Base-by-base conservation (phyloP, 2,329 filamentous ascomycete genomes). In the Truncatella angustata region DNA sequence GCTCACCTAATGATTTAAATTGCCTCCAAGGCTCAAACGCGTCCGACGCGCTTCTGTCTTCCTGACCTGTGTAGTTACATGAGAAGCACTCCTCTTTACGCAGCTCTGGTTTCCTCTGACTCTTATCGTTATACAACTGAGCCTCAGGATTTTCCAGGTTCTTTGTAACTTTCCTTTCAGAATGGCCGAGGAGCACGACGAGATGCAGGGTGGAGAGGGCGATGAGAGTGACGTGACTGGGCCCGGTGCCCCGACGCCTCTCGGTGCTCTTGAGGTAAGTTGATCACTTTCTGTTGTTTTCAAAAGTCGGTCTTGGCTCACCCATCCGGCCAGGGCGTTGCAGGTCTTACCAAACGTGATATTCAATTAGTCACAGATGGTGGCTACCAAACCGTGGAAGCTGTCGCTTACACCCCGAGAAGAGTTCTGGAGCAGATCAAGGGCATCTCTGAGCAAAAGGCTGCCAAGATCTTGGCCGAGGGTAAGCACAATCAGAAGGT, bases 381-480 rank as follows among this genome's bases (percentile, higher is more conserved):
- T 35, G 94, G 94, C 4, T 97, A 86, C 70, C 91, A 97, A 68
- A 99, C 94, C 0, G 91, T 99, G 34, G 94, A 99, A 71, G 87
- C 92, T 2, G 88, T 99, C 55, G 94, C 94, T 46, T 99, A 99
- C 68, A 97, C 84, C 3, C 84, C 94, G 67, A 88, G 82, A 49
- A 84, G 93, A 64, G 77, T 87, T 52, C 75, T 99, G 16, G 93
- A 99, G 70, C 91, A 95, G 69, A 93, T 99, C 72, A 99, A 97
- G 70, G 94, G 94, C 52, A 96, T 99, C 30, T 99, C 94, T 1
- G 93, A 97, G 72, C 89, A 95, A 66, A 99, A 99, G 69, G 94
- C 95, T 2, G 86, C 84, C 30, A 97, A 97, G 67, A 86, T 99
- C 36, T 77, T 99, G 24, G 85, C 84, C 12, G 94, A 97, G 78